Percentiles rank a stretch among this genome's conserved stretches.
Evolutionary conservation across 805 yeast genomes (phyloP).

Genomic region (Kregervanrija delftensis): DNA sequence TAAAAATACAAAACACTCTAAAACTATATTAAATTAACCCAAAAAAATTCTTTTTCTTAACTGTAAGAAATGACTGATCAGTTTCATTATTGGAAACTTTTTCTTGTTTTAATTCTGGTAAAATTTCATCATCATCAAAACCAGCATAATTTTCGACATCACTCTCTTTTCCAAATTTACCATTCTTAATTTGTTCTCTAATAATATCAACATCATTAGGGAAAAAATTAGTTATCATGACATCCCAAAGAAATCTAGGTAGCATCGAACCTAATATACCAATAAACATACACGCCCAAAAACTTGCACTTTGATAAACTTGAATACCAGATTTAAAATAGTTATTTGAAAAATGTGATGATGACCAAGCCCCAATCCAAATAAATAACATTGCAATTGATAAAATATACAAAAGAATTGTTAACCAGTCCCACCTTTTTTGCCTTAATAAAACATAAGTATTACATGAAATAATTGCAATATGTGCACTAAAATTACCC

Average conservation of each 20-base stretch:
- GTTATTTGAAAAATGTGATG: slow-evolving; percentile 40
- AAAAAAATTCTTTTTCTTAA: too few species aligned
- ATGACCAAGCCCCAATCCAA: slow-evolving; percentile 81
- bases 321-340: slow-evolving; percentile 61
- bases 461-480: slow-evolving; percentile 60
- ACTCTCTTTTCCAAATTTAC: slow-evolving; percentile 36
- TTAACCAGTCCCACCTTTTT: slow-evolving; percentile 73
- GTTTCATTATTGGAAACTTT: not conserved
- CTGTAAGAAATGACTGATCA: not conserved
- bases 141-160: slow-evolving; percentile 20
- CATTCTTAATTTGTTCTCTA: slow-evolving; percentile 51
- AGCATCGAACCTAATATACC: slow-evolving; percentile 48
- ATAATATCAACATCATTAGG: slow-evolving; percentile 69
- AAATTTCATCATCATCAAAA: not conserved
- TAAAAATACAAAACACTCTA: too few species aligned
- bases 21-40: too few species aligned
- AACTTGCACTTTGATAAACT: slow-evolving; percentile 51
- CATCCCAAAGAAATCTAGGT: slow-evolving; percentile 54
- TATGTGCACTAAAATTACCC: slow-evolving; percentile 55
- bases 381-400: slow-evolving; percentile 54
- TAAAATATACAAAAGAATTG: slow-evolving; percentile 43
- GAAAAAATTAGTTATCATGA: slow-evolving; percentile 40
- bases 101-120: slow-evolving; percentile 16
- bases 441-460: slow-evolving; percentile 61
- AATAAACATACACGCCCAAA: slow-evolving; percentile 60